These are phyloP conservation scores for Escallonia herrerae DNA, from an alignment of 129 eudicot species.

Conservation along the genomic window DNA sequence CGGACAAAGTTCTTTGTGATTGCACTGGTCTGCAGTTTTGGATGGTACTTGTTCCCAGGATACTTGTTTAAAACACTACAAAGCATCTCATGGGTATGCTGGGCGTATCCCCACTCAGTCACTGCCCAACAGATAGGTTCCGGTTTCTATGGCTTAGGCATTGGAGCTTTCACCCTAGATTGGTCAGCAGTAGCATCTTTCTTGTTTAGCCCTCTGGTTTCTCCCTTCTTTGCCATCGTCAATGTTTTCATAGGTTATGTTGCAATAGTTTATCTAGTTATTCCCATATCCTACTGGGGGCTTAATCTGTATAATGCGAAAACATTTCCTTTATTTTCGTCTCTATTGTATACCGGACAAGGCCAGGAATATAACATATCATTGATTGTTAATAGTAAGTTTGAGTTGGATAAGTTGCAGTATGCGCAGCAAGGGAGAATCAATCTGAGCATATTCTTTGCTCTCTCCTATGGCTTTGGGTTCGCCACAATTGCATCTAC, in stretches of 20 bases:
- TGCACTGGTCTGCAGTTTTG: slow-evolving; percentile 53
- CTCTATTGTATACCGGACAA: slow-evolving; percentile 31
- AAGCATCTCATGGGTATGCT: slow-evolving; percentile 64
- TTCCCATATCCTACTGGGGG: slow-evolving; percentile 65
- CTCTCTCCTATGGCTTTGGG: slow-evolving; percentile 62
- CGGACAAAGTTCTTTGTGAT: slow-evolving; percentile 64
- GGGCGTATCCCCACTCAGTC: slow-evolving; percentile 60
- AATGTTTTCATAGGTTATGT: slow-evolving; percentile 59
- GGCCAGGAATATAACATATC: slow-evolving; percentile 52
- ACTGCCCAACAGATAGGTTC: slow-evolving; percentile 78
- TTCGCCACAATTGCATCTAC: slow-evolving; percentile 77
- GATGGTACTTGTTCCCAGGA: slow-evolving; percentile 59
- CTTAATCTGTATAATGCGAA: slow-evolving; percentile 50
- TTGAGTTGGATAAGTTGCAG: slow-evolving; percentile 41
- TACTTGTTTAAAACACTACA: slow-evolving; percentile 48
- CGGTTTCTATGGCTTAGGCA: slow-evolving; percentile 57
- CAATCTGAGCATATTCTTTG: slow-evolving; percentile 57
- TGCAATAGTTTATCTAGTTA: slow-evolving; percentile 39
- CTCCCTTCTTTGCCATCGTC: slow-evolving; percentile 66
- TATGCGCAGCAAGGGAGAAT: slow-evolving; percentile 49
- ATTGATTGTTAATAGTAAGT: slow-evolving; percentile 34
- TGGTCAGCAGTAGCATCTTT: slow-evolving; percentile 66
- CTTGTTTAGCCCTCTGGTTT: slow-evolving; percentile 55
- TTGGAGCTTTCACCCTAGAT: slow-evolving; percentile 61
- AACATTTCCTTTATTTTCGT: slow-evolving; percentile 48